Conservation (phyloP, 2,329 filamentous ascomycete species). For the Diatrype stigma region DNA sequence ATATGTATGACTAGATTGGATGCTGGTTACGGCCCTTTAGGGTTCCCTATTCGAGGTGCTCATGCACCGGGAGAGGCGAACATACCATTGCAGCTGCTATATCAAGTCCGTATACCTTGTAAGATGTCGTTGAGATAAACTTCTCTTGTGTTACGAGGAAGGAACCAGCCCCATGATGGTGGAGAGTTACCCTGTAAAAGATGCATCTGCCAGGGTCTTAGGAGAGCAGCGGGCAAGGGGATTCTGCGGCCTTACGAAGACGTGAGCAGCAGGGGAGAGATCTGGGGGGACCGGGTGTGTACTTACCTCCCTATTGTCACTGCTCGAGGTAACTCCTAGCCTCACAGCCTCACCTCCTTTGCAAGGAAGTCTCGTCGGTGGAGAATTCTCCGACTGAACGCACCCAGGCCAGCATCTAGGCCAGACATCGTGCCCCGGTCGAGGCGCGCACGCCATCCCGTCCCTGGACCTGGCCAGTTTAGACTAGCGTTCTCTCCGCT, state of each 20-base stretch:
- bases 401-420: background rate
- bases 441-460: background rate
- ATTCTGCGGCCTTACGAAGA: background rate
- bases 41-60: background rate
- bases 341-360: background rate
- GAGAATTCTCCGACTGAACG: background rate
- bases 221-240: background rate
- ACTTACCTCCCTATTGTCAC: too few relatives aligned
- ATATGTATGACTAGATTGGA: too few relatives aligned
- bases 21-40: too few relatives aligned
- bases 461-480: background rate
- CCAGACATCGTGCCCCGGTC: background rate
- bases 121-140: slow-evolving; percentile 1
- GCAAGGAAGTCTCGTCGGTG: background rate
- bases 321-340: too few relatives aligned
- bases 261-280: background rate
- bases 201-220: background rate
- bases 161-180: background rate
- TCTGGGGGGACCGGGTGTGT: too few relatives aligned
- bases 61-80: background rate
- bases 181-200: background rate
- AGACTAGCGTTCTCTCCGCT: background rate
- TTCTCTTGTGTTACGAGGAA: background rate
- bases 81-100: background rate
- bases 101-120: background rate